Percentiles rank a stretch among this genome's conserved stretches.
Conservation (phyloP, 306 rosid genomes). For the Citrullus colocynthis region DNA sequence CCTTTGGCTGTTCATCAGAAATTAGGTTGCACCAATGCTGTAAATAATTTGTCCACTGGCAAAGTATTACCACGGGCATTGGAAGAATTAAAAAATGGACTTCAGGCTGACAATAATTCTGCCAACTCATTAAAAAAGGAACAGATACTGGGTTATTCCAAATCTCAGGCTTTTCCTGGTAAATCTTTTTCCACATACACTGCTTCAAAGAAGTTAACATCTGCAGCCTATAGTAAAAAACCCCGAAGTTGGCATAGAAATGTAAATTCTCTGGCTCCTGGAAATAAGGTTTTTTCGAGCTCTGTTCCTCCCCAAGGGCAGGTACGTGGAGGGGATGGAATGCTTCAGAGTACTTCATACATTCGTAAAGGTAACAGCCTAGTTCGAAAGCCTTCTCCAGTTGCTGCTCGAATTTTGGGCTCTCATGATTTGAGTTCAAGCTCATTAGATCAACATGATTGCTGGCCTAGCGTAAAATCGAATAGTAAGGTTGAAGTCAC, state of each 20-base stretch:
- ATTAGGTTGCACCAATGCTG: slow-evolving; percentile 22
- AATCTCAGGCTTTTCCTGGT: slow-evolving; percentile 19
- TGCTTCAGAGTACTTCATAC: slow-evolving; percentile 50
- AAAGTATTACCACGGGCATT: slow-evolving; percentile 26
- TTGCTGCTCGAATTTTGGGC: slow-evolving; percentile 33
- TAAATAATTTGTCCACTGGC: slow-evolving; percentile 16
- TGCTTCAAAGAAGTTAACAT: slow-evolving; percentile 25
- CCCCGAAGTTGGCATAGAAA: slow-evolving; percentile 69
- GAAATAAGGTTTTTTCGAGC: slow-evolving; percentile 23
- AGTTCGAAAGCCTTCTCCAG: slow-evolving; percentile 49
- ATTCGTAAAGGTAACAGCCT: slow-evolving; percentile 94
- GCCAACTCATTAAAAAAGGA: slow-evolving; percentile 29
- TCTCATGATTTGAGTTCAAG: slow-evolving; percentile 21
- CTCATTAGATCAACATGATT: slow-evolving; percentile 31
- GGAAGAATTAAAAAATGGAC: slow-evolving; percentile 29
- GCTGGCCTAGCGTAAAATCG: slow-evolving; percentile 25
- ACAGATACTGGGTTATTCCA: slow-evolving; percentile 20
- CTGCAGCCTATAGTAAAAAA: slow-evolving; percentile 35
- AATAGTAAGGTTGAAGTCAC: slow-evolving; percentile 26
- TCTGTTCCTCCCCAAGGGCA: slow-evolving; percentile 34
- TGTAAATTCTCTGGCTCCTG: slow-evolving; percentile 19
- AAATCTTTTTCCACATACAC: slow-evolving; percentile 19
- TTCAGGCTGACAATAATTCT: slow-evolving; percentile 20
- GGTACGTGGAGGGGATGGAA: slow-evolving; percentile 31
- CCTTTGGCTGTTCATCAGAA: slow-evolving; percentile 12